Conservation (phyloP, 352 stramenopile species). For the Pythium aquatile region DNA sequence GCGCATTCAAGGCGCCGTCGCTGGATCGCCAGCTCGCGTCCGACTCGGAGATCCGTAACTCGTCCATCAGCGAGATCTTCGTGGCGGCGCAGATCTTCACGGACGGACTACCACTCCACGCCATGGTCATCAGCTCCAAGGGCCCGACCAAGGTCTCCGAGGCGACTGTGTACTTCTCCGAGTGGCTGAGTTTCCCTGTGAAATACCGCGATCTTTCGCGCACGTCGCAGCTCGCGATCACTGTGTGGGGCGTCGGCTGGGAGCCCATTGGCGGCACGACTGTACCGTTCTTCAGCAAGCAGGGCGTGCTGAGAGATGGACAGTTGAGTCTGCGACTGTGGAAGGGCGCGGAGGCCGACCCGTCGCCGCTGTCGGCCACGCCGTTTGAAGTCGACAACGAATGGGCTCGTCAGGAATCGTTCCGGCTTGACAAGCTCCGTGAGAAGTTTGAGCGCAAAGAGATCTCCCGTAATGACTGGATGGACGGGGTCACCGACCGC, state of each 20-base stretch:
- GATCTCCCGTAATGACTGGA: slow-evolving; percentile 87
- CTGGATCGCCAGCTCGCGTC: slow-evolving; percentile 60
- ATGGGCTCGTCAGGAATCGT: slow-evolving; percentile 71
- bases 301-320: slow-evolving; percentile 83
- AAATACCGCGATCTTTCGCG: slow-evolving; percentile 85
- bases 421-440: slow-evolving; percentile 82
- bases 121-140: slow-evolving; percentile 86
- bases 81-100: slow-evolving; percentile 88
- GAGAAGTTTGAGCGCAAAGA: slow-evolving; percentile 90
- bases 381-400: slow-evolving; percentile 75
- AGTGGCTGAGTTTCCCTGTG: slow-evolving; percentile 86
- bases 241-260: slow-evolving; percentile 83
- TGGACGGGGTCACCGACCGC: slow-evolving; percentile 88
- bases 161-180: slow-evolving; percentile 86
- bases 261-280: slow-evolving; percentile 82
- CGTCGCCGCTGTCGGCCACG: slow-evolving; percentile 56
- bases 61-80: slow-evolving; percentile 84
- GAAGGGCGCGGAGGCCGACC: slow-evolving; percentile 67
- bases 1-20: slow-evolving; percentile 33
- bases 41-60: slow-evolving; percentile 79
- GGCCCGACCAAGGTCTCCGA: slow-evolving; percentile 83
- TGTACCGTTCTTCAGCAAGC: slow-evolving; percentile 85
- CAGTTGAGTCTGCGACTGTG: slow-evolving; percentile 87
- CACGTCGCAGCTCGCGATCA: slow-evolving; percentile 81
- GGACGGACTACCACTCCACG: slow-evolving; percentile 76